Base-by-base conservation (phyloP, 495 filamentous ascomycete species). In the Penicillium macrosclerotiorum region DNA sequence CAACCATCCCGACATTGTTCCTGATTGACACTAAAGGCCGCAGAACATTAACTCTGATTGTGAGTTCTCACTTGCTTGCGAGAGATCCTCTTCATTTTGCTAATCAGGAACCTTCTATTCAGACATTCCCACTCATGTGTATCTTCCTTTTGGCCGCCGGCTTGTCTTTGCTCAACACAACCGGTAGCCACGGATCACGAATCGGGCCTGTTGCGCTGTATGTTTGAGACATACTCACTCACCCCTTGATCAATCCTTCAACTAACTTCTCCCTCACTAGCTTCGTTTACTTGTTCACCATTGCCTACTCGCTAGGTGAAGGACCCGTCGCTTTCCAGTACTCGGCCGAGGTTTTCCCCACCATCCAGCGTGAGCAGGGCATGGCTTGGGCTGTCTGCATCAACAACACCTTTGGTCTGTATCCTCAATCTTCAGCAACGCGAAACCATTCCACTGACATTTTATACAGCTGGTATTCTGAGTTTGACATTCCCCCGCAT, bases 91-190 rank as follows among this genome's bases (percentile, higher is more conserved):
- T n/a, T n/a, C n/a, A n/a, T n/a, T n/a, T n/a, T n/a, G n/a, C n/a
- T n/a, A n/a, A n/a, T n/a, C n/a, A n/a, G n/a, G n/a, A n/a, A n/a
- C n/a, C n/a, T 85, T 2, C 73, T 86, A 4, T 81, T 1, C 20
- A 89, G 67, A 93, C 88, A 5, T 91, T 90, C 69, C 88, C 88
- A 0, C 72, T 87, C 18, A 90, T 91, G 87, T 57, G 82, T 71
- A 44, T 88, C 76, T 45, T 77, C 77, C 66, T 91, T 18, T 69
- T 91, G 0, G 83, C 81, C 0, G 85, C 79, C 1, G 87, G 85
- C 2, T 69, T 89, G 16, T 86, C 69, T 35, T 66, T 72, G 27
- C 59, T 71, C 12, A 75, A 75, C 11, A 47, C 55, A 0, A 25
- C 50, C 14, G 33, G 39, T 12, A 60, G 42, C 32, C 27, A 31